phyloP scores from a whole-genome alignment of 345 rosid genomes.

The Salix brachista region DNA sequence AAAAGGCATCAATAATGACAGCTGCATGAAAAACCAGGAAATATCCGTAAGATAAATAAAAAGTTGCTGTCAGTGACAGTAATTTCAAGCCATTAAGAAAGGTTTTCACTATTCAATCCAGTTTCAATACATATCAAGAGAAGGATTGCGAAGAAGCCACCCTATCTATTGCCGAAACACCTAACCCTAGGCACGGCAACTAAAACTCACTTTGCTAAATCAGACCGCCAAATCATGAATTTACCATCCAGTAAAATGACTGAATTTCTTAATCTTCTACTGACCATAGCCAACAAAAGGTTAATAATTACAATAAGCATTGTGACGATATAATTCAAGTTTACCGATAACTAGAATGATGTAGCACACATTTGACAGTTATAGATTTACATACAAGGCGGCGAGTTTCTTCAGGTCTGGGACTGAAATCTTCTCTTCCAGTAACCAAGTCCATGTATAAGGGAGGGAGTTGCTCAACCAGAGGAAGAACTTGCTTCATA shows the following conservation, averaged over 20 bases:
- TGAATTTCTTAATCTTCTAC: background rate
- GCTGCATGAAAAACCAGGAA: background rate
- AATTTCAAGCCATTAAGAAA: background rate
- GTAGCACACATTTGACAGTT: background rate
- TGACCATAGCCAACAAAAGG: background rate
- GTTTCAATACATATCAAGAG: background rate
- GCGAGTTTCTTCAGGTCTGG: slow-evolving; percentile 94
- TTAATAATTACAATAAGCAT: background rate
- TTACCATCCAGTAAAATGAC: background rate
- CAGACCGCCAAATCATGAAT: background rate
- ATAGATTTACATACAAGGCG: slow-evolving; percentile 66
- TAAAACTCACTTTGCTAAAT: background rate
- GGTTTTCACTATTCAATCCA: background rate
- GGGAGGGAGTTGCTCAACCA: slow-evolving; percentile 95
- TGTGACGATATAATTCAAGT: background rate
- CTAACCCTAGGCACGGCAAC: background rate
- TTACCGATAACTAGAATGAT: too few relatives aligned
- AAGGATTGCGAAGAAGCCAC: background rate
- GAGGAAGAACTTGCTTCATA: slow-evolving; percentile 91
- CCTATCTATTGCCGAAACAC: background rate
- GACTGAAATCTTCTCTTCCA: slow-evolving; percentile 92
- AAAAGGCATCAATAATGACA: slow-evolving; percentile 11
- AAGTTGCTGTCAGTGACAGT: background rate
- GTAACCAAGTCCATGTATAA: slow-evolving; percentile 87
- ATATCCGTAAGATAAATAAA: background rate